These are phyloP conservation scores for Caryopteris hybrid DNA, from an alignment of 305 asterid species.

Conservation along the genomic window DNA sequence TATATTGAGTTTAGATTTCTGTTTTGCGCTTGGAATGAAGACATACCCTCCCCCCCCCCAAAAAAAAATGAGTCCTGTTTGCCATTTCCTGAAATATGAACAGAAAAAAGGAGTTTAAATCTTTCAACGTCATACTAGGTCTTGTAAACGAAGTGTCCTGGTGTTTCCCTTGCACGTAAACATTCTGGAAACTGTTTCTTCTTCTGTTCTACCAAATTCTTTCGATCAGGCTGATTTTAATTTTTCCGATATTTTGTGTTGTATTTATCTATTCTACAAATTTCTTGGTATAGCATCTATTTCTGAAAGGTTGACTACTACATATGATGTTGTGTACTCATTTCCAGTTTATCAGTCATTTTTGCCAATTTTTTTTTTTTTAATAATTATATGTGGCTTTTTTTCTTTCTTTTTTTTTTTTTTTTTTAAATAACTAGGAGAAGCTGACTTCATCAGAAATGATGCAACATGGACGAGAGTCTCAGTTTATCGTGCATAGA, in stretches of 20 bases:
- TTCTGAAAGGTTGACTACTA: background rate
- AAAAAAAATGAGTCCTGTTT: background rate
- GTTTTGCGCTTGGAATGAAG: background rate
- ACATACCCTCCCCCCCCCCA: background rate
- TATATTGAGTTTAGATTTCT: background rate
- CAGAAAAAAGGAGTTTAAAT: background rate
- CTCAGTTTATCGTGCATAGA: slow-evolving; percentile 9
- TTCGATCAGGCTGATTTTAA: background rate
- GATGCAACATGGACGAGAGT: slow-evolving; percentile 12
- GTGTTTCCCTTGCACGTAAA: background rate
- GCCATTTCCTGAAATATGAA: background rate
- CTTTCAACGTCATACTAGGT: background rate
- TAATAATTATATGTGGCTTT: background rate
- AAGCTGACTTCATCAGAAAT: slow-evolving; percentile 10
- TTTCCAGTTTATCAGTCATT: background rate
- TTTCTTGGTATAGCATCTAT: background rate
- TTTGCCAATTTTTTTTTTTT: background rate
- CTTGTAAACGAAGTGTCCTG: background rate
- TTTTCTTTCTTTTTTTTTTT: background rate
- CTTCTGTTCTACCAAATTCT: background rate
- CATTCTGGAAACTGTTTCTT: background rate
- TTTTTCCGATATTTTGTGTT: background rate
- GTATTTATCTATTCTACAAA: background rate
- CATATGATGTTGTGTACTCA: background rate
- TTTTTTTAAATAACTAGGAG: slow-evolving; percentile 1